Conservation (phyloP, 352 stramenopile genomes). For the Lagenidium sp. region DNA sequence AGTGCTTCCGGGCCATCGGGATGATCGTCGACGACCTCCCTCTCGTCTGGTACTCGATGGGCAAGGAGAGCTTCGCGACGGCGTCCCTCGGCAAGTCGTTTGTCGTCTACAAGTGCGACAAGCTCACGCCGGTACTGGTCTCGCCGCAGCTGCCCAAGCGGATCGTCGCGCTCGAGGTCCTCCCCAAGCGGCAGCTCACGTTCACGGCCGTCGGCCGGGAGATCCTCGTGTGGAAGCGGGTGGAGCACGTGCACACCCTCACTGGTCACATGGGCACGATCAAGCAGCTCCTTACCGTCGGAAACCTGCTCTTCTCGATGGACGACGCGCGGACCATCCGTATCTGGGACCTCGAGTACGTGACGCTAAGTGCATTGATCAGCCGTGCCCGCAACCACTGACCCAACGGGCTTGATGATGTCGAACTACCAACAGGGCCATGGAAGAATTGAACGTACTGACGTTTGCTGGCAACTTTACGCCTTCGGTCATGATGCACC, state of each 20-base stretch:
- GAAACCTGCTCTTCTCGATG: constrained; percentile 62
- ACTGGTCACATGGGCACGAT: constrained; percentile 45
- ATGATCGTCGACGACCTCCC: constrained; percentile 82
- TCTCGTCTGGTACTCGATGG: constrained; percentile 83
- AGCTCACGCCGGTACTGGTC: constrained; percentile 78
- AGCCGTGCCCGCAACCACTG: too few species aligned
- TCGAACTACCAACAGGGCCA: too few species aligned
- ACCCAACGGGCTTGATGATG: too few species aligned
- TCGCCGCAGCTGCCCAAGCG: constrained; percentile 74
- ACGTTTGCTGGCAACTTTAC: constrained; percentile 48
- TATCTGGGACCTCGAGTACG: constrained; percentile 61
- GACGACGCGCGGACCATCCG: constrained; percentile 40
- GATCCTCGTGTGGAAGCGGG: constrained; percentile 66
- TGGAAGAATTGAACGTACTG: constrained; percentile 47
- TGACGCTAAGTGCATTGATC: too few species aligned
- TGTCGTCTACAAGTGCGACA: constrained; percentile 88
- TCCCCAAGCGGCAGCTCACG: constrained; percentile 63
- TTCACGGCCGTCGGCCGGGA: constrained; percentile 66
- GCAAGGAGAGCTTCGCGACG: constrained; percentile 83
- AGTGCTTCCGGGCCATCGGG: constrained; percentile 88
- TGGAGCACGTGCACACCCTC: constrained; percentile 43
- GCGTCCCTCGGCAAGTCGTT: constrained; percentile 87
- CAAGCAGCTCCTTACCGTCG: constrained; percentile 53
- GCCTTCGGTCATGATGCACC: constrained; percentile 80
- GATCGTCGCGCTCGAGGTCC: constrained; percentile 52